phyloP scores from a whole-genome alignment of 257 asterid species.

The Nicotiana undulata region DNA sequence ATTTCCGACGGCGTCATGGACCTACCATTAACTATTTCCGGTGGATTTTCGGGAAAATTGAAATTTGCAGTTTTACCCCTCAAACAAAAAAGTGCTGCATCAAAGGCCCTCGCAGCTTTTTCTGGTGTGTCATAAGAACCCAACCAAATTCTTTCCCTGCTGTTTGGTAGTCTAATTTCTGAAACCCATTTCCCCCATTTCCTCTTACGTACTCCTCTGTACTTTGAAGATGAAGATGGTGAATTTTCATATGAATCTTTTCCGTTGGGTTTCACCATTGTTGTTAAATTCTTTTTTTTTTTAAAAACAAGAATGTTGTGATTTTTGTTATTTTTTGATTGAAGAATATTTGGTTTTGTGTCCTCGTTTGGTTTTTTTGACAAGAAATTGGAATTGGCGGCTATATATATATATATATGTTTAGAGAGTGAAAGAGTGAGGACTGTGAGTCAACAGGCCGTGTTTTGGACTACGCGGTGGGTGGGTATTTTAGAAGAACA shows the following conservation, averaged over 20 bases:
- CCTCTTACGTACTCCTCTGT: conserved; percentile 61
- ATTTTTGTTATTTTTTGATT: background rate
- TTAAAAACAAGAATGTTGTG: background rate
- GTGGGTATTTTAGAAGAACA: background rate
- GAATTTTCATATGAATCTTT: background rate
- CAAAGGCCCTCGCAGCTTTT: conserved; percentile 75
- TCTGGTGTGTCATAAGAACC: conserved; percentile 65
- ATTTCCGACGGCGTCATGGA: conserved; percentile 51
- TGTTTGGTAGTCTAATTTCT: conserved; percentile 63
- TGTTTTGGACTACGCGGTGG: conserved; percentile 20
- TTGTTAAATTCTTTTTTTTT: background rate
- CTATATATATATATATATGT: conserved; percentile 25
- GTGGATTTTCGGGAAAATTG: conserved; percentile 52
- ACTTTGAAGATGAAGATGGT: conserved; percentile 19
- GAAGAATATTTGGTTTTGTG: background rate
- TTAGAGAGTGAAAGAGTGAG: background rate
- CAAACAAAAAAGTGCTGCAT: conserved; percentile 59
- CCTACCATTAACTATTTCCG: conserved; percentile 38
- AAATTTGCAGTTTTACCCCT: conserved; percentile 57
- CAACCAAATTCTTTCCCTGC: conserved; percentile 67
- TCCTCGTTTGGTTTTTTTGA: background rate
- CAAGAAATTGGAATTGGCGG: conserved; percentile 38
- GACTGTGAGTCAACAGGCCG: conserved; percentile 26
- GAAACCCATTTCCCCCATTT: conserved; percentile 79
- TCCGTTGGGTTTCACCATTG: conserved; percentile 42